A percentile compares a stretch with the other conserved stretches of the same genome.
These are phyloP conservation scores for Erythrophleum ivorense DNA, from an alignment of 331 rosid genomes.

Conservation along the genomic window DNA sequence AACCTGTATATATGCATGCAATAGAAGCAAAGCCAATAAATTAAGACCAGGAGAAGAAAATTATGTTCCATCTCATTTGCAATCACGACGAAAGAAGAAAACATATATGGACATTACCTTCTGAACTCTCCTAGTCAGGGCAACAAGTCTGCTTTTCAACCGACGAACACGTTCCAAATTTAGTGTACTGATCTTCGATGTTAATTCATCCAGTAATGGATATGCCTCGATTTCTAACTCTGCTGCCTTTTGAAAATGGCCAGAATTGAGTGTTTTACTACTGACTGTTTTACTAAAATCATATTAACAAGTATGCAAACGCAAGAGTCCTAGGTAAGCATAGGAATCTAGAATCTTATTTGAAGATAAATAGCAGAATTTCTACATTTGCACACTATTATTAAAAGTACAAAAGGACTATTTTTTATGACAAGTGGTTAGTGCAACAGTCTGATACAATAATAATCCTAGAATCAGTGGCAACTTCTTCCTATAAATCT, in stretches of 20 bases:
- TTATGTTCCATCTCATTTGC: constrained; percentile 32
- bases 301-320: neutral
- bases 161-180: constrained; percentile 99
- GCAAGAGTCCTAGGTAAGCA: neutral
- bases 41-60: constrained; percentile 8
- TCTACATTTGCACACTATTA: neutral
- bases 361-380: neutral
- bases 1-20: constrained; percentile 60
- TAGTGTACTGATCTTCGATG: constrained; percentile 96
- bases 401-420: neutral
- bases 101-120: constrained; percentile 58
- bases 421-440: neutral
- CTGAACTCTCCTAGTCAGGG: constrained; percentile 98
- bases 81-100: constrained; percentile 24
- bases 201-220: constrained; percentile 89
- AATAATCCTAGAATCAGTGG: neutral
- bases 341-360: constrained; percentile 15
- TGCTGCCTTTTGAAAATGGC: constrained; percentile 70
- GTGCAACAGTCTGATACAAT: neutral
- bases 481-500: neutral
- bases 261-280: constrained; percentile 44
- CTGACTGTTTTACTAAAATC: constrained; percentile 37
- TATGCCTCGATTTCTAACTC: constrained; percentile 97
- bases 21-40: constrained; percentile 40
- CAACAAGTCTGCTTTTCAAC: constrained; percentile 96